Base-by-base conservation (phyloP, 768 basidiomycete species). In the Tylopilus cervinicoccineus region DNA sequence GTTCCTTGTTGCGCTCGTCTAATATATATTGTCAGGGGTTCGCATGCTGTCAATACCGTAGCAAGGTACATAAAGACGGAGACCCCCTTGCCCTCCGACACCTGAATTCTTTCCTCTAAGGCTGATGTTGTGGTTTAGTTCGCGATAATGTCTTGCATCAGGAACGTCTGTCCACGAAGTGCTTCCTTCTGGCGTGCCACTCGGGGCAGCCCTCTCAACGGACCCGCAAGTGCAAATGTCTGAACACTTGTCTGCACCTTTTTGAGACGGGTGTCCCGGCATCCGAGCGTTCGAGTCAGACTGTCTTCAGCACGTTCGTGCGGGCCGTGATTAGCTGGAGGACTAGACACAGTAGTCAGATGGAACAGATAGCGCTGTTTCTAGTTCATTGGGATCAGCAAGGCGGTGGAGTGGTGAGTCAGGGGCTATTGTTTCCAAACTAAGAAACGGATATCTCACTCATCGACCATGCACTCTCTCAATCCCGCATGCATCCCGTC, bases 181-280 rank as follows among this genome's bases (percentile, higher is more conserved):
- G 29, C 29, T 31, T 14, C 2, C 29, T 14, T 40, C 26, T 6
- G 12, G 29, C 19, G 29, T 23, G 22, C 26, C 37, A 29, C 37
- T 12, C 37, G 13, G 7, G 23, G n/a, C 11, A 20, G 13, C 23
- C 0, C 13, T 28, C 22, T 20, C 19, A 13, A 24, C 17, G 7
- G 45, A 31, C 28, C 7, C 4, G 19, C 22, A 11, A 13, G 26
- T 34, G 24, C 24, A 43, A 48, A 27, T 48, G 47, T 40, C 47
- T 48, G 47, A 32, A 34, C 41, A 48, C 47, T 48, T 48, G 47
- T 36, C 47, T 48, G 47, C 41, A 26, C 41, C 32, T 17, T 6
- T 24, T 16, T 1, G 7, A 23, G 41, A 44, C 26, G 12, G 36
- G 28, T 16, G 36, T n/a, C 36, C 44, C 23, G 23, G 44, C 28